A percentile compares a stretch with the other conserved stretches of the same genome.
phyloP scores from a whole-genome alignment of 2,329 filamentous ascomycete genomes.

The Diplodia sapinea region DNA sequence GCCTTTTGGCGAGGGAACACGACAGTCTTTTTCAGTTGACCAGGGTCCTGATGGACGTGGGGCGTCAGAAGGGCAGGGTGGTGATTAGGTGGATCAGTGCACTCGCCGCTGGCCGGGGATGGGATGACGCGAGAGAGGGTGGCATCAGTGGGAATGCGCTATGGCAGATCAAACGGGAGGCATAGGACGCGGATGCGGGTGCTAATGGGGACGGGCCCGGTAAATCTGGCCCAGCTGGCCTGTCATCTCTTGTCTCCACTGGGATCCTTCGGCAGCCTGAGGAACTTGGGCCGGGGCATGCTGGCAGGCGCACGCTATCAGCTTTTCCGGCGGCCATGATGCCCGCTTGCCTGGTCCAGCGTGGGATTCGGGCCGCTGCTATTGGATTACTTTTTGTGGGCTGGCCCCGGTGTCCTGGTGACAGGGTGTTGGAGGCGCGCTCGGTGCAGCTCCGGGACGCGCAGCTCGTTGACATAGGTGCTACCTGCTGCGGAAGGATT shows the following conservation, averaged over 20 bases:
- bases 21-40: slow-evolving; percentile 7
- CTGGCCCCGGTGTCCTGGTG: slow-evolving; percentile 9
- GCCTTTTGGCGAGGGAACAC: neutral
- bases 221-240: slow-evolving; percentile 5
- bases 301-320: slow-evolving; percentile 6
- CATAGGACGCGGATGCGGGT: neutral
- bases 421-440: slow-evolving; percentile 6
- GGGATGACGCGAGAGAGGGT: slow-evolving; percentile 14
- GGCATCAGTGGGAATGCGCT: neutral
- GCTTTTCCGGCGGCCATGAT: slow-evolving; percentile 4
- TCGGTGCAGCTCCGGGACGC: slow-evolving; percentile 9
- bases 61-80: neutral
- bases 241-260: neutral
- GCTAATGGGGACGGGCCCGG: neutral
- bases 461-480: neutral
- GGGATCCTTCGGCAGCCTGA: neutral
- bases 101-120: neutral
- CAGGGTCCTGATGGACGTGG: slow-evolving; percentile 10
- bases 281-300: neutral
- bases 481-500: slow-evolving; percentile 15
- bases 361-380: neutral
- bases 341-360: neutral
- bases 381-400: slow-evolving; percentile 11
- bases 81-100: slow-evolving; percentile 17
- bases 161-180: slow-evolving; percentile 20